phyloP scores from a whole-genome alignment of 352 stramenopile species.

The Pythium brachiatum region DNA sequence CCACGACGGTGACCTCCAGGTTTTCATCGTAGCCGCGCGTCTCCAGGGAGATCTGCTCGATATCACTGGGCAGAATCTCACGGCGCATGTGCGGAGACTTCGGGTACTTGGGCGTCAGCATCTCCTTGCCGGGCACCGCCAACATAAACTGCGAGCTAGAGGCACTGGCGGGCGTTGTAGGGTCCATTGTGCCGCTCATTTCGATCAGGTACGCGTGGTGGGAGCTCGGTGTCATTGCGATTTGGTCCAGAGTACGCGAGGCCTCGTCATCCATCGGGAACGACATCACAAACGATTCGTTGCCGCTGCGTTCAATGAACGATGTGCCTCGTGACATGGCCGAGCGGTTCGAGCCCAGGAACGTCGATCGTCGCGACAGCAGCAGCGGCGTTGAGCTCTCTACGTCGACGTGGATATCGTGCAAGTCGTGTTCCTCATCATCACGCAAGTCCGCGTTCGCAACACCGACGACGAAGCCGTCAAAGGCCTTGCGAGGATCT shows the following conservation, averaged over 20 bases:
- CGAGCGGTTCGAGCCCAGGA: slow-evolving; percentile 46
- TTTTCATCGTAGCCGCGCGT: slow-evolving; percentile 66
- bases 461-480: slow-evolving; percentile 73
- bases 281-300: slow-evolving; percentile 65
- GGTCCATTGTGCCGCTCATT: slow-evolving; percentile 47
- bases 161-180: slow-evolving; percentile 33
- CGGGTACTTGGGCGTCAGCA: background rate
- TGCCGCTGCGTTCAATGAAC: slow-evolving; percentile 22
- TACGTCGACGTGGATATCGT: slow-evolving; percentile 29
- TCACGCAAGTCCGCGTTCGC: slow-evolving; percentile 46
- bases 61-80: slow-evolving; percentile 62
- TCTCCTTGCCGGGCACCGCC: slow-evolving; percentile 56
- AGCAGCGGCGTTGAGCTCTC: slow-evolving; percentile 38
- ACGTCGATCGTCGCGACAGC: slow-evolving; percentile 38
- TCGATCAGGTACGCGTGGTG: slow-evolving; percentile 76
- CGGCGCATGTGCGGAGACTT: slow-evolving; percentile 19
- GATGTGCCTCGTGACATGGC: slow-evolving; percentile 33
- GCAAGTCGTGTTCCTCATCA: slow-evolving; percentile 12
- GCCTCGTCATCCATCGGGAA: slow-evolving; percentile 71
- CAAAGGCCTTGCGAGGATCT: slow-evolving; percentile 47
- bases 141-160: slow-evolving; percentile 64
- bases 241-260: slow-evolving; percentile 49
- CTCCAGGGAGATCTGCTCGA: slow-evolving; percentile 69
- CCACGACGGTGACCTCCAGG: slow-evolving; percentile 68
- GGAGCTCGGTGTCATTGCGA: slow-evolving; percentile 37